Conservation (phyloP, 2,329 filamentous ascomycete genomes). For the Neofusicoccum laricinum region DNA sequence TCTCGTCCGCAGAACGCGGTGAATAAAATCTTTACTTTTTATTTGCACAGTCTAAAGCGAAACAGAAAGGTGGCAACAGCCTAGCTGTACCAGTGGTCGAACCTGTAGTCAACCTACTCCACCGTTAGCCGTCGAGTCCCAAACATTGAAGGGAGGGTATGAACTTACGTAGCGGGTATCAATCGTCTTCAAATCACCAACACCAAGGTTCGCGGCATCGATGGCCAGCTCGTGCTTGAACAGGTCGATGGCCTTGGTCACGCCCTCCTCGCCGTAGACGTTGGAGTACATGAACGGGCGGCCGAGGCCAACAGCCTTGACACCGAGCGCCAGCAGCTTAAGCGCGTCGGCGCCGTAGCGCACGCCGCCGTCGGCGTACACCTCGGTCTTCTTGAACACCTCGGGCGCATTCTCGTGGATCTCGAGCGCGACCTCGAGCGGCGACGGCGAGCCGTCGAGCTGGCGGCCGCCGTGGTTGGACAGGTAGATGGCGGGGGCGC, state of each 20-base stretch:
- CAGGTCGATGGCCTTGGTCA: conserved; percentile 53
- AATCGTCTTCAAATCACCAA: conserved; percentile 30
- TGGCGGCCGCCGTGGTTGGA: conserved; percentile 43
- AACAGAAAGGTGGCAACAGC: not conserved
- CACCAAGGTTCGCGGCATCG: conserved; percentile 33
- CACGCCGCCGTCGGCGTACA: conserved; percentile 41
- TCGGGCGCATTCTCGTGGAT: conserved; percentile 57
- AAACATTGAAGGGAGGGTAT: not conserved
- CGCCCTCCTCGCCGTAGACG: conserved; percentile 59
- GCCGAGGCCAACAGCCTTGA: conserved; percentile 45
- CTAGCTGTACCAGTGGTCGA: conserved; percentile 9
- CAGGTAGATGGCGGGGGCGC: conserved; percentile 39
- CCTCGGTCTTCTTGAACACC: conserved; percentile 39
- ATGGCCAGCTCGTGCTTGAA: conserved; percentile 50
- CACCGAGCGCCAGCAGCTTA: conserved; percentile 38
- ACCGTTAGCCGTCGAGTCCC: not conserved
- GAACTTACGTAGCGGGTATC: conserved; percentile 10
- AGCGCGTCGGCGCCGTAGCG: conserved; percentile 39
- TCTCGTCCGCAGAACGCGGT: not conserved
- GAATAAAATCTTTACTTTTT: not conserved
- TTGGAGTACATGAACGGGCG: conserved; percentile 53
- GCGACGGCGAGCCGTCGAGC: conserved; percentile 55
- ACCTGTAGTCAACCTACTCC: not conserved
- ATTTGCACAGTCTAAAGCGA: not conserved
- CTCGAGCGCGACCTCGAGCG: conserved; percentile 73